Evolutionary conservation across 805 yeast species (phyloP), one percentile per base, ranked within the genome.

Genomic region (Myxozyma vanderwaltii): DNA sequence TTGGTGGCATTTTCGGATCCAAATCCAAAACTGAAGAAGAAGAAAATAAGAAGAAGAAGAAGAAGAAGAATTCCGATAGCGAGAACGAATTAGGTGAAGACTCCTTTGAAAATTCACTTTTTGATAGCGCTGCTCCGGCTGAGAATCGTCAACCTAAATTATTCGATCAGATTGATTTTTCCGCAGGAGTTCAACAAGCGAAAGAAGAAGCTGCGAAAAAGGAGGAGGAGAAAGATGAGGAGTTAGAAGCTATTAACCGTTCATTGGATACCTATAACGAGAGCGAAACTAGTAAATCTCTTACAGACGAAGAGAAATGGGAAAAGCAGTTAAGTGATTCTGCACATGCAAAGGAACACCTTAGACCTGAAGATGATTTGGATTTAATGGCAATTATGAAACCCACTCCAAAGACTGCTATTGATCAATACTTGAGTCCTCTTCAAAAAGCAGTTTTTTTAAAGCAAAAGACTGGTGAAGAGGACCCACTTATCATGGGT

Each of bases 401-500:
- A 12, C 65, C 65, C 4, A 45, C 36, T 21, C 64, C 65, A 7
- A 39, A 49, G 24, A 21, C 58, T 4, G 56, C 55, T 12, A 19
- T 59, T 15, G 65, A 62, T 23, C 23, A 26, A 12, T 55, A 55
- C 41, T 33, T 62, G 31, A 49, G 56, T 29, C 63, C 62, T 15
- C 17, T 57, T 21, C 64, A 61, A 33, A 51, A 51, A 35, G 65
- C 65, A 7, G 65, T 62, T 13, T 62, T 55, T 23, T 46, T 56
- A 15, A 33, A 27, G 10, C 65, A 62, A 52, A 54, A 44, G 24
- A 49, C 46, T 4, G 65, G 65, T 7, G 46, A 21, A 4, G 64
- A 56, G 2, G 44, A 58, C 35, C 59, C 58, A 26, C 45, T 61
- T 15, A 57, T 58, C 31, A n/a, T 19, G 26, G 85, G 84, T 35